Evolutionary conservation across 169 alveolate species (phyloP), one percentile per base, ranked within the genome.

Genomic region (Amoebophrya sp.): DNA sequence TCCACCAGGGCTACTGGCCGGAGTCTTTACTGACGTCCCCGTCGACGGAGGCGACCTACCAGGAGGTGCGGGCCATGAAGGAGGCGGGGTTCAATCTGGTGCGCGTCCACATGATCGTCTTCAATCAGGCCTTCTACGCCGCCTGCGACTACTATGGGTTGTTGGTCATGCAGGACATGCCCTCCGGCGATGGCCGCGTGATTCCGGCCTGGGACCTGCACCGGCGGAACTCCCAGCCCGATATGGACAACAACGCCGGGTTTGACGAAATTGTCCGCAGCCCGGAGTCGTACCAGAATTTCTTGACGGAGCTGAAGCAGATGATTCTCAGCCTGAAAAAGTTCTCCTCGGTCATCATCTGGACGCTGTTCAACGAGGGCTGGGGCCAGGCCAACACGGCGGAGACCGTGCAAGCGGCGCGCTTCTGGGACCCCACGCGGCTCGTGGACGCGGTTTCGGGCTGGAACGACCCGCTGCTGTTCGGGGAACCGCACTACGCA

Each of bases 321-420:
- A 92, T 92, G 94, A 40, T 92, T 40, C 3, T 25, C 1, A 29
- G 77, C 2, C 35, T 92, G 89, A 39, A 53, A 10, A 91, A 55
- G 40, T 92, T 55, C n/a, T 53, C 92, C 12, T 89, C 66, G 25
- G 77, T 92, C 41, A 77, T 90, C 39, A 89, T 66, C 29, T 92
- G 94, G 94, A 92, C 89, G 55, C 94, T 92, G 35, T 92, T 92
- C 92, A 92, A 92, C 77, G 94, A 92, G 77, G 94, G 94, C 40
- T 92, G 94, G 94, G 94, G 94, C 23, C 94, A 92, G 40, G 39
- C 92, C 25, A 40, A 89, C 55, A 92, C 93, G 39, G 2, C n/a
- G 25, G 39, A 83, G 35, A 77, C 90, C n/a, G 94, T 92, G 83
- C 77, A 39, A n/a, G 38, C n/a, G 55, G 83, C 89, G 91, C n/a